Conservation (phyloP, 345 rosid genomes). For the Eucalyptus tenuipes region DNA sequence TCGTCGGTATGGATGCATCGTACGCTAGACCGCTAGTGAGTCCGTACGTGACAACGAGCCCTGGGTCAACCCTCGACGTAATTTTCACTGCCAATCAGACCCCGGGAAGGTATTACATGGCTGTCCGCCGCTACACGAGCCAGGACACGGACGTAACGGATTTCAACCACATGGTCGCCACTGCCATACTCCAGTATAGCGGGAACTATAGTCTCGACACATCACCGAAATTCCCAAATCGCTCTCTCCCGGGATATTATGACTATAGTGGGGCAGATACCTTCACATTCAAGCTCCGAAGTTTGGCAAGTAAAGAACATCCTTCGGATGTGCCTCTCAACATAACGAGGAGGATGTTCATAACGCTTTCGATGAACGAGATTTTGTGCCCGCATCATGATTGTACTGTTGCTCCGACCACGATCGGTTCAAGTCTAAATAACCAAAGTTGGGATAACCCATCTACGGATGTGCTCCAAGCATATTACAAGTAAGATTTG, state of each 20-base stretch:
- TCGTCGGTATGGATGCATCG: constrained; percentile 11
- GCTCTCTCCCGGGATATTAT: neutral
- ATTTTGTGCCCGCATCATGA: neutral
- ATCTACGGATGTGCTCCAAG: neutral
- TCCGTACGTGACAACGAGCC: constrained; percentile 1
- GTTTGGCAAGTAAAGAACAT: constrained; percentile 5
- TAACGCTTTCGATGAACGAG: neutral
- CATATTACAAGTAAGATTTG: neutral
- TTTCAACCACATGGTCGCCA: constrained; percentile 9
- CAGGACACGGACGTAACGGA: neutral
- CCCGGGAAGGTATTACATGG: constrained; percentile 16
- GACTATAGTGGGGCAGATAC: neutral
- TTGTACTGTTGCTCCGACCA: neutral
- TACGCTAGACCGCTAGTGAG: constrained; percentile 6
- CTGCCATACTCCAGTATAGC: constrained; percentile 24
- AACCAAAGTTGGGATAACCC: neutral
- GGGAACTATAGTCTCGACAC: neutral
- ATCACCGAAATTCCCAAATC: neutral
- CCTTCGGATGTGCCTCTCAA: constrained; percentile 14
- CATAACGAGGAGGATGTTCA: neutral
- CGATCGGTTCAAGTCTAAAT: neutral
- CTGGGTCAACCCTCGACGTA: constrained; percentile 22
- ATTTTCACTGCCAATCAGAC: constrained; percentile 8
- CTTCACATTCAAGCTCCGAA: neutral
- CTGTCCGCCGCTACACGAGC: neutral